Evolutionary conservation across 495 filamentous ascomycete species (phyloP).

Genomic region (Hypoxylon cercidicola): DNA sequence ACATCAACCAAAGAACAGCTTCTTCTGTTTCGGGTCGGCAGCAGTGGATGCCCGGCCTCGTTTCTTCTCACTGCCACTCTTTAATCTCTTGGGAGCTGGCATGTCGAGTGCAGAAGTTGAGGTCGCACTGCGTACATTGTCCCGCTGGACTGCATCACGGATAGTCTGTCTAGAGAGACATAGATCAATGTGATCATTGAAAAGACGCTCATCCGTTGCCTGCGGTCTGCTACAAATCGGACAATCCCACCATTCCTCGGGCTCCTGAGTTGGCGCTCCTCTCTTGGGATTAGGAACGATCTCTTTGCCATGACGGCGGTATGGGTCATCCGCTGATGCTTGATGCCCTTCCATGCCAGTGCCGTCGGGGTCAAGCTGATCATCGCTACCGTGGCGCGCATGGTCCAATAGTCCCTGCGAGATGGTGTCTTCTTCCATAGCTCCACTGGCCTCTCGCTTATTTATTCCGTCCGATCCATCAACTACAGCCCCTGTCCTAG

Average conservation of each 20-base stretch:
- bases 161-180: conserved; percentile 90
- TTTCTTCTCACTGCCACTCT: conserved; percentile 50
- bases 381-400: conserved; percentile 32
- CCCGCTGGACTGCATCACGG: conserved; percentile 75
- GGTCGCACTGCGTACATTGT: conserved; percentile 35
- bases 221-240: conserved; percentile 85
- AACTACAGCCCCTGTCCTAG: conserved; percentile 25
- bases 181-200: conserved; percentile 95
- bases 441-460: conserved; percentile 20
- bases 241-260: conserved; percentile 78
- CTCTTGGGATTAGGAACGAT: conserved; percentile 60
- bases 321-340: conserved; percentile 5
- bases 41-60: conserved; percentile 38
- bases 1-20: conserved; percentile 54
- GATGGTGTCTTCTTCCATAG: conserved; percentile 51
- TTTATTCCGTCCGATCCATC: conserved; percentile 8
- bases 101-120: conserved; percentile 21
- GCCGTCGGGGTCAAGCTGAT: conserved; percentile 5
- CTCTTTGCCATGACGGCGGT: conserved; percentile 61
- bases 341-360: conserved; percentile 3
- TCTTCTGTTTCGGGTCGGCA: conserved; percentile 58
- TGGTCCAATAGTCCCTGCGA: conserved; percentile 77
- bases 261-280: conserved; percentile 42
- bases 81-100: conserved; percentile 44
- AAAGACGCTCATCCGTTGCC: conserved; percentile 74